Evolutionary conservation across 164 flowering plant genomes (phyloP).

Genomic region (Vitis rupestris): DNA sequence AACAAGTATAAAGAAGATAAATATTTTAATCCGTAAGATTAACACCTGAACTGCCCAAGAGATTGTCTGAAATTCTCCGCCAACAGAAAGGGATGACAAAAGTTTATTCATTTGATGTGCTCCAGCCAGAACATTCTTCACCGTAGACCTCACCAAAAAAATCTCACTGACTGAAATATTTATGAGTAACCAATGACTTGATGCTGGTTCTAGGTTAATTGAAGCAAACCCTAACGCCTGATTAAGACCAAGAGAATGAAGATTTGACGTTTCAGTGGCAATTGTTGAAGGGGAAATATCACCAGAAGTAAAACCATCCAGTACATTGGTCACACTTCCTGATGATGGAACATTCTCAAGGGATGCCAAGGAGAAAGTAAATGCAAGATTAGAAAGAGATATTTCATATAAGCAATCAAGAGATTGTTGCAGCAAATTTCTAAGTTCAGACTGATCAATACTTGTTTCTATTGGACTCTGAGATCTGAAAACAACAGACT

Average conservation of each 20-base stretch:
- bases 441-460: constrained; percentile 25
- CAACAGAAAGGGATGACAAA: constrained; percentile 47
- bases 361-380: constrained; percentile 32
- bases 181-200: constrained; percentile 35
- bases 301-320: constrained; percentile 27
- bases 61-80: constrained; percentile 41
- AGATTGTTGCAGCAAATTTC: constrained; percentile 30
- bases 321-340: constrained; percentile 16
- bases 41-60: constrained; percentile 68
- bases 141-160: constrained; percentile 36
- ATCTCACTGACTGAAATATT: constrained; percentile 40
- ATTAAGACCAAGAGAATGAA: constrained; percentile 19
- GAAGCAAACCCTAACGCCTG: constrained; percentile 20
- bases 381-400: constrained; percentile 41
- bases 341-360: constrained; percentile 21
- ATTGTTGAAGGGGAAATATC: constrained; percentile 20
- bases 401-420: constrained; percentile 51
- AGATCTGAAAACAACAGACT: constrained; percentile 39
- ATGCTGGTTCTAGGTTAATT: constrained; percentile 8
- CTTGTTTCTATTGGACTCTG: constrained; percentile 21
- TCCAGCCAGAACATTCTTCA: constrained; percentile 38
- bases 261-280: constrained; percentile 27
- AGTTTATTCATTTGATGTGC: constrained; percentile 43
- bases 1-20: neutral
- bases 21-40: neutral